Base-by-base conservation (phyloP, 23 red algal genomes). In the Porphyridium purpureum region DNA sequence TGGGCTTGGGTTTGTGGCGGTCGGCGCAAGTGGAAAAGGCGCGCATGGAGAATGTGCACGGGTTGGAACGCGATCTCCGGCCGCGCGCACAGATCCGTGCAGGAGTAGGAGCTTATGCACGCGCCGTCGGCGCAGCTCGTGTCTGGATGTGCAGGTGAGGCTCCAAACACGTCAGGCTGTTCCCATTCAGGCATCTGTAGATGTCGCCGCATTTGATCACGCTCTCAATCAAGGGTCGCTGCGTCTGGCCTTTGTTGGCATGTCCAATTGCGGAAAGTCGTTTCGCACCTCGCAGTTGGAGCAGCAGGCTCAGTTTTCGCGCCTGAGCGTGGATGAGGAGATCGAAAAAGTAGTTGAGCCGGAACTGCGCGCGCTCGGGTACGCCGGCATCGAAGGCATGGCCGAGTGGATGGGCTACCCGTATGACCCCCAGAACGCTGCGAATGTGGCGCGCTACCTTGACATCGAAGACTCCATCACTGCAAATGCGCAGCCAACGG, bases 401-500 rank as follows among this genome's bases (percentile, higher is more conserved):
- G 90, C 90, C 7, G 66, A 73, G 32, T 98, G 90, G 90, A 98
- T 98, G 90, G 90, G 90, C 33, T 86, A 75, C 33, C 90, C 90
- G 29, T 80, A 27, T 23, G 78, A 98, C 27, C 25, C 60, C 20
- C 74, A 46, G n/a, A 86, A 86, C 50, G 25, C 33, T 11, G 57
- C 56, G 29, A 75, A 69, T 31, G 61, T 86, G 70, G 46, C 0
- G 26, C 29, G 50, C 4, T 98, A 98, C 55, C 56, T 98, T 21
- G 24, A 65, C n/a, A 53, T 75, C 31, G 90, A 98, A 33, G 81
- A 86, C 50, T 19, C 48, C 31, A 61, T 98, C 28, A 98, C 90
- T 27, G 52, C 35, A 31, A 34, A 14, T 11, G 73, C 75, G 14
- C 24, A 9, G 31, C 57, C 53, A 9, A 32, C 27, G 0, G 9